These are phyloP conservation scores for Cryptococcus sp. DNA, from an alignment of 1,284 basidiomycete genomes.

Conservation along the genomic window DNA sequence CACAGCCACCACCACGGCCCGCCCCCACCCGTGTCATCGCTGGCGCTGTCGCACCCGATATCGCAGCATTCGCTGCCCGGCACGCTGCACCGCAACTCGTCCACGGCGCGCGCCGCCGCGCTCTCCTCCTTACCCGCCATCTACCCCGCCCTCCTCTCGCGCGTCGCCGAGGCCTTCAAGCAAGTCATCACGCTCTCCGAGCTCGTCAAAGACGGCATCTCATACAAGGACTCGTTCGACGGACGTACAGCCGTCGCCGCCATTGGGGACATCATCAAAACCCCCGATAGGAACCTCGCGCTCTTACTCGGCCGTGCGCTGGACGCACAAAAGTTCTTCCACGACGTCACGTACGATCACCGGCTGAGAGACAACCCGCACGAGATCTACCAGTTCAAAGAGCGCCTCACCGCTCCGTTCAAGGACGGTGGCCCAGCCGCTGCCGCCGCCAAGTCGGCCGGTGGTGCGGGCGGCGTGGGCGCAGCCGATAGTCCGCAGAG, in stretches of 20 bases:
- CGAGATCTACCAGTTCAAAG: slow-evolving; percentile 88
- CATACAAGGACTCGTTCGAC: slow-evolving; percentile 94
- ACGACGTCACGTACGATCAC: slow-evolving; percentile 98
- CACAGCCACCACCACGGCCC: not conserved
- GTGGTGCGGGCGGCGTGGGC: not conserved
- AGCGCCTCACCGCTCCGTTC: slow-evolving; percentile 46
- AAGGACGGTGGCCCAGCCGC: slow-evolving; percentile 23
- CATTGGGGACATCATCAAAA: slow-evolving; percentile 96
- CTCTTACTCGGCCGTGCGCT: slow-evolving; percentile 88
- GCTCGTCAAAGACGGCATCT: slow-evolving; percentile 87
- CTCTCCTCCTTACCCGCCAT: slow-evolving; percentile 65
- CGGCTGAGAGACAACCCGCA: slow-evolving; percentile 81
- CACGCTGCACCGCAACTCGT: slow-evolving; percentile 27
- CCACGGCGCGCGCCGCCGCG: slow-evolving; percentile 32
- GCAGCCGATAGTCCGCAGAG: slow-evolving; percentile 25
- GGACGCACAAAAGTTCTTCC: slow-evolving; percentile 98
- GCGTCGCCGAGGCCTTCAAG: slow-evolving; percentile 89
- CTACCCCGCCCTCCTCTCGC: slow-evolving; percentile 91
- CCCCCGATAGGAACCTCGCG: slow-evolving; percentile 93
- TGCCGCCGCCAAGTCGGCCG: slow-evolving; percentile 26
- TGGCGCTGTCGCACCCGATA: not conserved
- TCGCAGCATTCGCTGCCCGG: slow-evolving; percentile 16
- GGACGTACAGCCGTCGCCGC: slow-evolving; percentile 95
- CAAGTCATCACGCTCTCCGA: slow-evolving; percentile 73
- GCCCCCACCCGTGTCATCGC: not conserved